phyloP scores from a whole-genome alignment of 805 yeast genomes.

The Kodamaea jinghongensis region DNA sequence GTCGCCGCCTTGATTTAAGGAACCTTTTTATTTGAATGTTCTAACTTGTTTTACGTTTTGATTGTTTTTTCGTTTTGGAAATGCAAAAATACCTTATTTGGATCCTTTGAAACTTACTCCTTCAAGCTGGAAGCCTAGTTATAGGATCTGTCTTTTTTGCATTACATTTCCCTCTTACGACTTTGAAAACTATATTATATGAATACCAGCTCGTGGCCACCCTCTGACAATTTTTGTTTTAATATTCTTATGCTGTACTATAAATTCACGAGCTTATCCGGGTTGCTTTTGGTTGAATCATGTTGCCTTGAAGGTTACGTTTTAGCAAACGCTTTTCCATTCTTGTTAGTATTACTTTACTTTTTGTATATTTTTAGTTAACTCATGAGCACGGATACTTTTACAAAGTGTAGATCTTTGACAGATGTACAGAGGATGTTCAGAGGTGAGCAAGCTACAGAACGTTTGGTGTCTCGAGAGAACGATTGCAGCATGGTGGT shows the following conservation, averaged over 20 bases:
- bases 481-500: too few species aligned
- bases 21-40: constrained; percentile 1
- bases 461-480: too few species aligned
- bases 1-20: constrained; percentile 35
- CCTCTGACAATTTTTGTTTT: neutral
- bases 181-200: neutral
- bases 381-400: constrained; percentile 5
- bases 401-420: neutral
- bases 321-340: constrained; percentile 3
- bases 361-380: constrained; percentile 1
- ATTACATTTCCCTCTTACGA: too few species aligned
- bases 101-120: too few species aligned
- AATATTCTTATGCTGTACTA: constrained; percentile 1
- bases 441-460: too few species aligned
- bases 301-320: neutral
- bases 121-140: too few species aligned
- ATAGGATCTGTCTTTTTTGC: too few species aligned
- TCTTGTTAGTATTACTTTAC: constrained; percentile 7
- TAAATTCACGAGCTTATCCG: neutral
- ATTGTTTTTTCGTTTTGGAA: neutral
- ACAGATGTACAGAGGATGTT: too few species aligned
- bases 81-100: neutral
- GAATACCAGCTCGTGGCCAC: neutral
- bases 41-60: neutral
- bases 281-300: constrained; percentile 4